These are phyloP conservation scores for Termitomyces sp. DNA, from an alignment of 768 basidiomycete species.

Conservation along the genomic window DNA sequence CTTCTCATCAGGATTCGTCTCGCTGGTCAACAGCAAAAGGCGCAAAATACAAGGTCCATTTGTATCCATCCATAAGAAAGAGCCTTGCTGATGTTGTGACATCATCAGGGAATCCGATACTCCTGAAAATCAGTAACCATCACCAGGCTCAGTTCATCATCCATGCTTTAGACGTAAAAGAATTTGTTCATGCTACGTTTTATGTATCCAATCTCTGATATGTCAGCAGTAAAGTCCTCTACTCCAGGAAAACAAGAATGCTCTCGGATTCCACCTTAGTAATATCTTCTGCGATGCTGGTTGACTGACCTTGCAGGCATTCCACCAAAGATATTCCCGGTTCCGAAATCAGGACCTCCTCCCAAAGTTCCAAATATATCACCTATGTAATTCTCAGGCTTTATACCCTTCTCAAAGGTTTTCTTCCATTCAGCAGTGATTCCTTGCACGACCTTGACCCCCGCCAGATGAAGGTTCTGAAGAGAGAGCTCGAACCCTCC, in stretches of 20 bases:
- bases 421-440: neutral
- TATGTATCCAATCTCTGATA: no score
- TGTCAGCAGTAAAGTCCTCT: no score
- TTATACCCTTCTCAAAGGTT: neutral
- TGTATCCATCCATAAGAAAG: neutral
- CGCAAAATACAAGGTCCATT: neutral
- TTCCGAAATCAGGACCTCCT: neutral
- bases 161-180: neutral
- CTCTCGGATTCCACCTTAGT: neutral
- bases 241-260: no score
- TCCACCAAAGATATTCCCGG: neutral
- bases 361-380: slow-evolving; percentile 3
- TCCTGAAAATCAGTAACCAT: slow-evolving; percentile 13
- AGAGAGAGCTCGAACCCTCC: slow-evolving; percentile 1
- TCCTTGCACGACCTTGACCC: slow-evolving; percentile 5
- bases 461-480: slow-evolving; percentile 2
- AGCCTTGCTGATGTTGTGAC: neutral
- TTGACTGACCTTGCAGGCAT: neutral
- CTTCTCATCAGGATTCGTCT: neutral
- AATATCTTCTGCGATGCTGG: neutral
- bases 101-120: neutral
- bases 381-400: neutral
- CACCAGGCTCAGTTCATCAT: slow-evolving; percentile 17
- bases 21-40: neutral
- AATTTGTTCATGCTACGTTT: neutral